Evolutionary conservation across 179 eudicot species (phyloP).

Genomic region (Carnegiea gigantea): DNA sequence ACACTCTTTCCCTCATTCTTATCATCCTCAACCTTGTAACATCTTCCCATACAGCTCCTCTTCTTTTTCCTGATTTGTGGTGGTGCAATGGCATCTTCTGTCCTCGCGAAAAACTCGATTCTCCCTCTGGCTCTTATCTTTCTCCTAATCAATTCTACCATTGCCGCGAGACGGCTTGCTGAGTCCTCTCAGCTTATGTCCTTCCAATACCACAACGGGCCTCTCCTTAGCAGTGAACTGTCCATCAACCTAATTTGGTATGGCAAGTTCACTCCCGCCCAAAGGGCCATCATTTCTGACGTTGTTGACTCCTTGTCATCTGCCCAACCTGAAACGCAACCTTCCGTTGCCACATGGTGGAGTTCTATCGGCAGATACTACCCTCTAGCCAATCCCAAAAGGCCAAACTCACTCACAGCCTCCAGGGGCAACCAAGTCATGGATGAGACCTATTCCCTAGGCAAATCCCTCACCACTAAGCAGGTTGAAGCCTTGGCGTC

Average conservation of each 20-base stretch:
- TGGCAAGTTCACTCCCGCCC: slow-evolving; percentile 19
- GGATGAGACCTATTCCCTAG: slow-evolving; percentile 15
- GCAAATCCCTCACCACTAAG: slow-evolving; percentile 8
- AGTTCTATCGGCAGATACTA: slow-evolving; percentile 15
- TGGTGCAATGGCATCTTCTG: not conserved
- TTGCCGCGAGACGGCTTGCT: slow-evolving; percentile 7
- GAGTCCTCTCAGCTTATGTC: slow-evolving; percentile 18
- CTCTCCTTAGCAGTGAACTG: slow-evolving; percentile 2
- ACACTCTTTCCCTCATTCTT: not conserved
- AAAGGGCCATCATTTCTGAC: slow-evolving; percentile 12
- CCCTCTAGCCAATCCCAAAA: slow-evolving; percentile 17
- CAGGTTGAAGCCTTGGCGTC: slow-evolving; percentile 13
- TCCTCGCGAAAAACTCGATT: not conserved
- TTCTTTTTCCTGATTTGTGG: too few species aligned
- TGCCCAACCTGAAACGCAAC: slow-evolving; percentile 5
- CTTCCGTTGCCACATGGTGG: slow-evolving; percentile 28
- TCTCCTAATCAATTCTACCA: slow-evolving; percentile 1
- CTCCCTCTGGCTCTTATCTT: slow-evolving; percentile 28
- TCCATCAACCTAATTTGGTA: slow-evolving; percentile 26
- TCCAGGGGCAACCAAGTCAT: slow-evolving; percentile 11
- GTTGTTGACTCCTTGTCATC: slow-evolving; percentile 16
- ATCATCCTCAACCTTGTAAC: not conserved
- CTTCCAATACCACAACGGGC: slow-evolving; percentile 21
- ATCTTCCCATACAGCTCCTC: not conserved
- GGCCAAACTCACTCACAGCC: not conserved